A percentile compares a stretch with the other conserved stretches of the same genome.
These are phyloP conservation scores for Nicotiana rustica DNA, from an alignment of 305 asterid species.

Conservation along the genomic window DNA sequence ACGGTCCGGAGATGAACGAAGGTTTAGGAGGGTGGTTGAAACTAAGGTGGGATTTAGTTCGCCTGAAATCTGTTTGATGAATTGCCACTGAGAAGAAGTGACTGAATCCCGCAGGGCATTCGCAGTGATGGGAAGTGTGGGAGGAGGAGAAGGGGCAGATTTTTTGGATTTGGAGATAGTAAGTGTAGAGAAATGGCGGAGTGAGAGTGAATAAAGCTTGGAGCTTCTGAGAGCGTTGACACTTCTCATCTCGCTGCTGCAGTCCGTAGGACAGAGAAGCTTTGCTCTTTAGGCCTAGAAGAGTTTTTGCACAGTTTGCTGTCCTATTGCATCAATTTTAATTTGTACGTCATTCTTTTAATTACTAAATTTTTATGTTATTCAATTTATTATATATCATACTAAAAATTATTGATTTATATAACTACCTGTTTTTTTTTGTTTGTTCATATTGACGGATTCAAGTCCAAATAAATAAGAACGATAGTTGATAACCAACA, in stretches of 20 bases:
- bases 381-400: too few species aligned
- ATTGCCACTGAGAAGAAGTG: conserved; percentile 63
- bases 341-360: too few species aligned
- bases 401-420: too few species aligned
- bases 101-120: conserved; percentile 34
- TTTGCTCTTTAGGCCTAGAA: background rate
- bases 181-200: conserved; percentile 28
- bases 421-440: too few species aligned
- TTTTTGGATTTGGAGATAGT: conserved; percentile 12
- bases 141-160: background rate
- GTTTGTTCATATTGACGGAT: too few species aligned
- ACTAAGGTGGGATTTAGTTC: conserved; percentile 45
- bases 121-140: conserved; percentile 36
- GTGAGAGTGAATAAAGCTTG: background rate
- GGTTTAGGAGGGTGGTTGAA: conserved; percentile 47
- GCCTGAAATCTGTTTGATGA: conserved; percentile 58
- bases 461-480: too few species aligned
- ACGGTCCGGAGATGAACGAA: conserved; percentile 52
- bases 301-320: background rate
- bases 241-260: conserved; percentile 3
- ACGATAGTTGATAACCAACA: too few species aligned
- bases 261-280: background rate
- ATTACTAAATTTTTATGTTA: too few species aligned
- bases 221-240: background rate
- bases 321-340: too few species aligned